These are phyloP conservation scores for Chlamydomonas eustigma DNA, from an alignment of 139 green algal species.

Conservation along the genomic window DNA sequence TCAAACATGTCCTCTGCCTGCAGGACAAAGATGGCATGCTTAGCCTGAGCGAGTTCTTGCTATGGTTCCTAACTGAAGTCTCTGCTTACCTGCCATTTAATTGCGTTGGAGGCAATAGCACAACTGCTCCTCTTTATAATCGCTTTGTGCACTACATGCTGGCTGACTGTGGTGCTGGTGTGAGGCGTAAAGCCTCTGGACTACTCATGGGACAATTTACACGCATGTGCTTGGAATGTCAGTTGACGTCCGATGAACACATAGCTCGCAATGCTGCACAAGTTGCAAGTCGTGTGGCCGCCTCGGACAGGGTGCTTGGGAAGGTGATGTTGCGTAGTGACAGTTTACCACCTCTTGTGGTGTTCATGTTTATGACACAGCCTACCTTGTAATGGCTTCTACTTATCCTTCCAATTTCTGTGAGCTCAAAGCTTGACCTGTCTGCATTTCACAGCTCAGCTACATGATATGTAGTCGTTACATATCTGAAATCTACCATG, in stretches of 20 bases:
- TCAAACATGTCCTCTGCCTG: too few species aligned
- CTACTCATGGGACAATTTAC: constrained; percentile 5
- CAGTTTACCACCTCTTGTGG: too few species aligned
- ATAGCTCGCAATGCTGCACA: background rate
- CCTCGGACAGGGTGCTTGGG: background rate
- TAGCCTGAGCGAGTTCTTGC: constrained; percentile 19
- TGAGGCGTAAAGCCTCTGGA: constrained; percentile 4
- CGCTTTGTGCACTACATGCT: constrained; percentile 21
- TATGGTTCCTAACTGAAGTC: constrained; percentile 27
- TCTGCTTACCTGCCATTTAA: constrained; percentile 22
- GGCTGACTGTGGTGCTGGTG: constrained; percentile 14
- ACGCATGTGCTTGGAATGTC: background rate
- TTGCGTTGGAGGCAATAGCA: background rate
- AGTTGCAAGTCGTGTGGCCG: background rate
- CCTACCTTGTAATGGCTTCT: too few species aligned
- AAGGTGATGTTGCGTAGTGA: too few species aligned
- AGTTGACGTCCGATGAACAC: background rate
- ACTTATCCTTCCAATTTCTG: too few species aligned
- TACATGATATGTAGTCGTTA: too few species aligned
- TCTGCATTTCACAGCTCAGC: too few species aligned
- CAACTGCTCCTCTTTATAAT: constrained; percentile 30
- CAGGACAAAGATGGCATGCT: constrained; percentile 23
- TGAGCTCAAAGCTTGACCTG: too few species aligned
- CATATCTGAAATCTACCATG: too few species aligned
- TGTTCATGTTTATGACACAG: too few species aligned